Evolutionary conservation across 1,139 yeast genomes (phyloP), one percentile per base, ranked within the genome.

Genomic region (Ogataea hybrid): DNA sequence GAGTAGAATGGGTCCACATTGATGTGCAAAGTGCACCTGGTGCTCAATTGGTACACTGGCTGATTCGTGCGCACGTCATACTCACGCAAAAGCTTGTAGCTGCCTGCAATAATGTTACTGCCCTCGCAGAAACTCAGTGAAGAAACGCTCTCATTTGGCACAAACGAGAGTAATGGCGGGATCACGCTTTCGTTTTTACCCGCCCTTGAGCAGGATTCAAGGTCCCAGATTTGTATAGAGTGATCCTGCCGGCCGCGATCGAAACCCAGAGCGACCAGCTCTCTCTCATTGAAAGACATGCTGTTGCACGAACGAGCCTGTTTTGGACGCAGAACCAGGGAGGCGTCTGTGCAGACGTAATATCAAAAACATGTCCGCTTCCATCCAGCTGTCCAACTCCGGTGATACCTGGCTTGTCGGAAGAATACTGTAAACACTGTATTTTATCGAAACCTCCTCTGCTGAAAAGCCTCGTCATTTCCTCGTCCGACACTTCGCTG

Each of bases 381-480:
- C 96, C 96, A 56, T 78, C 81, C 43, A 80, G 71, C 37, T 84
- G 84, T 1, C 95, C 96, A 11, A 81, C 84, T 9, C 83, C 87
- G 0, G 80, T 73, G 14, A 85, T 57, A 1, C 94, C 94, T 6
- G 70, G 67, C 23, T 69, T 69, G 2, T 62, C 56, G 1, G 75
- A 67, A 3, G 90, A 80, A 59, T 83, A 84, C 28, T 85, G 80
- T 41, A 82, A 68, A 57, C 92, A 82, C 48, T 82, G 86, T 39
- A 88, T 79, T 46, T 77, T 77, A 39, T 81, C 87, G 55, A 86
- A 81, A 9, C 89, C 92, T 25, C 76, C 69, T 38, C 81, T 68
- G 17, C 79, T 76, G 42, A 65, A 64, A 18, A 78, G 51, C 50
- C 77, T 80, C 15, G 66, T 53, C 20, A 83, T 68, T 10, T 66